Percentiles rank a stretch among this genome's conserved stretches.
Conservation (phyloP, 2,329 filamentous ascomycete species). For the Colletotrichum eleusines region DNA sequence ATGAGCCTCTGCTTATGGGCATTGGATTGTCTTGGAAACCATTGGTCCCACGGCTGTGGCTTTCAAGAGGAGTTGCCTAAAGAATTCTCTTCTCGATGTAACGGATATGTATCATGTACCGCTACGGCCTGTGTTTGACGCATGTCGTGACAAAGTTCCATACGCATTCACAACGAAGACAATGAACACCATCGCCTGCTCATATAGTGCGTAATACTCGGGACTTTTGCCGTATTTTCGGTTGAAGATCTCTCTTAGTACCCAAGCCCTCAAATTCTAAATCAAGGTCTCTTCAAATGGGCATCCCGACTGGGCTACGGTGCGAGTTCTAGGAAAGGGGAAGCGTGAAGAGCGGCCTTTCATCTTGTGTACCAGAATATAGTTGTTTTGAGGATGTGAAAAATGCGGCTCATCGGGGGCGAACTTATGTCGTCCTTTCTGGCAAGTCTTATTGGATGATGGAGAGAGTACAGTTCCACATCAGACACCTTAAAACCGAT, state of each 20-base stretch:
- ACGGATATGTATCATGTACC: background rate
- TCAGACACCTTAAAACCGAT: background rate
- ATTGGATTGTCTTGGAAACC: background rate
- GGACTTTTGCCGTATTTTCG: background rate
- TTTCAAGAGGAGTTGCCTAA: background rate
- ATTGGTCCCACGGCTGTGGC: background rate
- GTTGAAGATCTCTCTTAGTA: background rate
- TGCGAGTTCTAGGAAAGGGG: background rate
- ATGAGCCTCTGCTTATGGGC: background rate
- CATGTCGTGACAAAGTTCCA: background rate
- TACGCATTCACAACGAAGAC: background rate
- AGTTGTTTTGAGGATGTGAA: too few relatives aligned
- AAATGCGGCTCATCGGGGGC: slow-evolving; percentile 20
- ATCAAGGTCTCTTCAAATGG: background rate
- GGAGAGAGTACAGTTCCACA: slow-evolving; percentile 41
- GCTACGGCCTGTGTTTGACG: background rate
- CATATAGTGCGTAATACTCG: background rate
- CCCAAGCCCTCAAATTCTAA: background rate
- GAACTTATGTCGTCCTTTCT: slow-evolving; percentile 36
- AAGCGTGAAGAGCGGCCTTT: too few relatives aligned
- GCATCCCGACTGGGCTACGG: too few relatives aligned
- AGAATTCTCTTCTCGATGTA: background rate
- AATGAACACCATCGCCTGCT: background rate
- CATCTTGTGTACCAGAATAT: too few relatives aligned
- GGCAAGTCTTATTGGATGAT: slow-evolving; percentile 37